phyloP scores from a whole-genome alignment of 805 yeast genomes.

The Zygoascus biomembranicola region DNA sequence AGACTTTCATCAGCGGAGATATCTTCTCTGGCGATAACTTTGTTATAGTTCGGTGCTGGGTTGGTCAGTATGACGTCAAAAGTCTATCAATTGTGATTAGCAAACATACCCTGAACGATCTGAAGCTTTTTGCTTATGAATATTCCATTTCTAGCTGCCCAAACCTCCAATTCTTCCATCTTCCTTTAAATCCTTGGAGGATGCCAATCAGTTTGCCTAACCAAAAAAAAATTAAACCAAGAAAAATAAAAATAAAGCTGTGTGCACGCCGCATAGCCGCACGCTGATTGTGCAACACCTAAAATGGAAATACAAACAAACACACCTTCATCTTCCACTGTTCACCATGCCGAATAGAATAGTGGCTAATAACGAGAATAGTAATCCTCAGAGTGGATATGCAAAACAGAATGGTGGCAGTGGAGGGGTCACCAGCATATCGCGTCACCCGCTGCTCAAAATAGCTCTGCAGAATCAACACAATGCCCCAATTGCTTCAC shows the following conservation, averaged over 20 bases:
- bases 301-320: constrained; percentile 4
- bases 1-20: constrained; percentile 10
- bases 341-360: neutral
- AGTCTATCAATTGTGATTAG: neutral
- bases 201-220: neutral
- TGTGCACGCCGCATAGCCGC: neutral
- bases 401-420: neutral
- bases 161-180: neutral
- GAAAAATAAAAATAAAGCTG: neutral
- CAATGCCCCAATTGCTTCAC: neutral
- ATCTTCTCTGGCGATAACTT: constrained; percentile 7
- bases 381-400: neutral
- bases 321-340: neutral
- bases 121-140: neutral
- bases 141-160: neutral
- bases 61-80: neutral
- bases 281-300: neutral
- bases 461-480: constrained; percentile 16
- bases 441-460: constrained; percentile 19
- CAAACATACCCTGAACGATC: neutral
- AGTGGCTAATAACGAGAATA: neutral
- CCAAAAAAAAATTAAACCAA: neutral
- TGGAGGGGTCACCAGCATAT: neutral
- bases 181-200: neutral
- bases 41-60: neutral